Conservation (phyloP, 2,329 filamentous ascomycete species). For the Penicillium palitans region DNA sequence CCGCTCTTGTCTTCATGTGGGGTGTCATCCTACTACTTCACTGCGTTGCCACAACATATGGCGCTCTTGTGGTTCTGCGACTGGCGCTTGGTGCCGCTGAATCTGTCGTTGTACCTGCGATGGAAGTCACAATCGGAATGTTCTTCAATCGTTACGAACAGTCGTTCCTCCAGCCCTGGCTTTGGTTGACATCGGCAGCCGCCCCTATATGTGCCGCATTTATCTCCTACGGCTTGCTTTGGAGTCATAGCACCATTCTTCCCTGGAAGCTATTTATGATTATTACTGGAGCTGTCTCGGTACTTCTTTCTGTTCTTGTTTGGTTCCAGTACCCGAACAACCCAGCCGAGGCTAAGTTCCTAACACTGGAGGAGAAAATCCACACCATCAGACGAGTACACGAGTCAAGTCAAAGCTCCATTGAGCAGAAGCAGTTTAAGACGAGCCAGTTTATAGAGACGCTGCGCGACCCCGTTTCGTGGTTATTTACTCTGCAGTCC, state of each 20-base stretch:
- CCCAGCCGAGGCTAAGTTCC: conserved; percentile 16
- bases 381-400: conserved; percentile 18
- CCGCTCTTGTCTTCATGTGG: conserved; percentile 34
- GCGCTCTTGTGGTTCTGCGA: conserved; percentile 39
- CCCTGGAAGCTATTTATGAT: conserved; percentile 34
- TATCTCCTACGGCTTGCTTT: conserved; percentile 45
- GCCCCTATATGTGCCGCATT: conserved; percentile 41
- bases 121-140: conserved; percentile 45
- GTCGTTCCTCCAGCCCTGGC: conserved; percentile 52
- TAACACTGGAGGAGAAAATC: conserved; percentile 17
- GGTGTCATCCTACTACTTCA: conserved; percentile 42
- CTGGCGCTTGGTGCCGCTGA: conserved; percentile 41
- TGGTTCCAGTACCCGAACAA: conserved; percentile 23
- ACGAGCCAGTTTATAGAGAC: conserved; percentile 17
- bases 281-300: conserved; percentile 38
- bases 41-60: conserved; percentile 36
- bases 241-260: conserved; percentile 24
- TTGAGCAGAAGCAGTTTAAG: conserved; percentile 25
- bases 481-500: conserved; percentile 32
- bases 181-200: conserved; percentile 43
- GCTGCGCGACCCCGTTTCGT: conserved; percentile 28
- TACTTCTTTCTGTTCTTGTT: conserved; percentile 29
- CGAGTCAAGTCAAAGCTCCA: conserved; percentile 17
- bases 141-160: conserved; percentile 51
- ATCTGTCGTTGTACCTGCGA: conserved; percentile 42